phyloP scores from a whole-genome alignment of 345 rosid genomes.

The Eucalyptus decipiens region DNA sequence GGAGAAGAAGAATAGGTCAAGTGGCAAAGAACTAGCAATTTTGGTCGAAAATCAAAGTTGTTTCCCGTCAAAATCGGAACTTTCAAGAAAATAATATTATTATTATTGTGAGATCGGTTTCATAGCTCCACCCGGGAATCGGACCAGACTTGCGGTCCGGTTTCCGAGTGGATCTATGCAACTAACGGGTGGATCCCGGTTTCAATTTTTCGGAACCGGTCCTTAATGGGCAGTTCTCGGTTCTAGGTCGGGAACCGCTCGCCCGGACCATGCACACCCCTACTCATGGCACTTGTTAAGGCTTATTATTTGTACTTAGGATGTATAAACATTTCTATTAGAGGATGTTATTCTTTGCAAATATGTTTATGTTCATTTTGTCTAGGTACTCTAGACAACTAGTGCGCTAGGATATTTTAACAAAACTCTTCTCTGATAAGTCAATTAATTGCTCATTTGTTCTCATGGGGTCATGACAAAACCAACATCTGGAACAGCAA shows the following conservation, averaged over 20 bases:
- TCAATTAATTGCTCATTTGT: too few species aligned
- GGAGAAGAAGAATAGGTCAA: too few species aligned
- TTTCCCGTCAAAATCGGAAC: accelerated
- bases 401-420: too few species aligned
- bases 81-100: too few species aligned
- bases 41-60: too few species aligned
- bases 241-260: accelerated
- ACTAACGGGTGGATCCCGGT: accelerated
- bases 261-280: accelerated
- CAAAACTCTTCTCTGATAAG: too few species aligned
- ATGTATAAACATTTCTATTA: neutral
- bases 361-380: too few species aligned
- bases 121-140: accelerated
- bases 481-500: too few species aligned
- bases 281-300: neutral
- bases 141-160: accelerated
- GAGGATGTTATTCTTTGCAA: too few species aligned
- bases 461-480: too few species aligned
- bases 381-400: too few species aligned
- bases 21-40: accelerated
- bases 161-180: accelerated
- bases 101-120: accelerated
- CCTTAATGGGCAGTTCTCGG: accelerated
- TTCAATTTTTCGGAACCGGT: accelerated
- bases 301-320: neutral